phyloP scores from a whole-genome alignment of 495 filamentous ascomycete species.

The Penicillium lividum region DNA sequence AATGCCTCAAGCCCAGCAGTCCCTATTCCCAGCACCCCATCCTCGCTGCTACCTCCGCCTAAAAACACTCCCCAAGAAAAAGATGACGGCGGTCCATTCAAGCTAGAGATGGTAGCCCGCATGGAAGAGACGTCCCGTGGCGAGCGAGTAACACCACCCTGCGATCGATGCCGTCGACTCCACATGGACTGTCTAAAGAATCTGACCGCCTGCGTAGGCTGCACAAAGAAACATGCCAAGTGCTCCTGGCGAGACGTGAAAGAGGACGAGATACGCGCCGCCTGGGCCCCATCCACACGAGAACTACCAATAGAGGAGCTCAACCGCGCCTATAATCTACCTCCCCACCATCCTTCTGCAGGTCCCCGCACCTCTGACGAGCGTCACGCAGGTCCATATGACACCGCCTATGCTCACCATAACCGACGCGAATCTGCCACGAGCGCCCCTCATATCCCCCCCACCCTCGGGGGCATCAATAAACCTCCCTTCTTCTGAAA shows the following conservation, averaged over 20 bases:
- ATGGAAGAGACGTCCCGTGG: constrained; percentile 76
- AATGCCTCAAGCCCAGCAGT: constrained; percentile 43
- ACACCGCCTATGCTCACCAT: constrained; percentile 15
- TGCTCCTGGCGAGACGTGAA: constrained; percentile 79
- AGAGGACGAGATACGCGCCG: constrained; percentile 62
- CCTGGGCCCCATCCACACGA: constrained; percentile 17
- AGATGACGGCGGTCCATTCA: constrained; percentile 63
- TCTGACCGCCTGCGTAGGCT: constrained; percentile 79
- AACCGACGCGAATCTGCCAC: constrained; percentile 40
- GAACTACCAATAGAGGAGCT: constrained; percentile 19
- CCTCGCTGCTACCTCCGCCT: constrained; percentile 51
- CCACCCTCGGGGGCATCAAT: constrained; percentile 17
- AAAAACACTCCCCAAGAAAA: constrained; percentile 51
- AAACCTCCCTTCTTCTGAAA: constrained; percentile 16
- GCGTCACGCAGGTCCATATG: constrained; percentile 10
- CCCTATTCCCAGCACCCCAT: constrained; percentile 53
- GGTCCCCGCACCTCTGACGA: constrained; percentile 19
- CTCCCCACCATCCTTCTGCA: not conserved
- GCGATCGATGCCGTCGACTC: constrained; percentile 77
- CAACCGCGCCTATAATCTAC: not conserved
- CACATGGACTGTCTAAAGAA: constrained; percentile 84
- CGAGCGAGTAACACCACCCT: constrained; percentile 72
- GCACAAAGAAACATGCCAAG: constrained; percentile 85
- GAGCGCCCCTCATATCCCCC: constrained; percentile 16
- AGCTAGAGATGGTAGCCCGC: constrained; percentile 65